These are phyloP conservation scores for Speleostelium caveatum DNA, from an alignment of 78 protist genomes.

Conservation along the genomic window DNA sequence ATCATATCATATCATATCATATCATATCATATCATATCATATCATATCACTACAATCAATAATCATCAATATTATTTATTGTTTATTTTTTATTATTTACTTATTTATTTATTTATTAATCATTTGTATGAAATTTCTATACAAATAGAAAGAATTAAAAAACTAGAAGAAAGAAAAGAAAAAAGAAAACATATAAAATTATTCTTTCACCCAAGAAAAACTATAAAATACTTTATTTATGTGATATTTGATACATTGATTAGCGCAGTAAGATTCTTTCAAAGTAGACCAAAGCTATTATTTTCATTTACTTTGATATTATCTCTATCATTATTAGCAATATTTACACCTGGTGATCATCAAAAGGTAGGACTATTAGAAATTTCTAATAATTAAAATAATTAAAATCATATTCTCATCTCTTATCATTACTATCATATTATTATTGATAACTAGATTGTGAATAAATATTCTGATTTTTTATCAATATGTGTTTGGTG, in stretches of 20 bases:
- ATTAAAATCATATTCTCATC: neutral
- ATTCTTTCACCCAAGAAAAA: conserved; percentile 43
- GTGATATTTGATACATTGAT: conserved; percentile 13
- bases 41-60: too few relatives aligned
- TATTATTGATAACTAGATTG: neutral
- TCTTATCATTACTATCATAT: neutral
- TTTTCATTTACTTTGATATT: conserved; percentile 14
- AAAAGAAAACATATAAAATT: conserved; percentile 68
- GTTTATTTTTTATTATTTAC: too few relatives aligned
- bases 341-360: conserved; percentile 67
- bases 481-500: conserved; percentile 65
- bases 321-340: neutral
- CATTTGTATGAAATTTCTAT: too few relatives aligned
- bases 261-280: conserved; percentile 13
- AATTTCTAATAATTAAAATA: neutral
- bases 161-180: conserved; percentile 64
- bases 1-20: too few relatives aligned
- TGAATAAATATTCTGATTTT: conserved; percentile 53
- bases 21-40: too few relatives aligned
- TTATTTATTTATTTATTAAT: too few relatives aligned
- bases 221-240: conserved; percentile 31
- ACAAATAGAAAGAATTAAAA: conserved; percentile 24
- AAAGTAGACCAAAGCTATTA: conserved; percentile 43
- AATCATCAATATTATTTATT: too few relatives aligned
- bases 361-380: conserved; percentile 16